Evolutionary conservation across 441 rosid species (phyloP).

Genomic region (Adansonia gregorii): DNA sequence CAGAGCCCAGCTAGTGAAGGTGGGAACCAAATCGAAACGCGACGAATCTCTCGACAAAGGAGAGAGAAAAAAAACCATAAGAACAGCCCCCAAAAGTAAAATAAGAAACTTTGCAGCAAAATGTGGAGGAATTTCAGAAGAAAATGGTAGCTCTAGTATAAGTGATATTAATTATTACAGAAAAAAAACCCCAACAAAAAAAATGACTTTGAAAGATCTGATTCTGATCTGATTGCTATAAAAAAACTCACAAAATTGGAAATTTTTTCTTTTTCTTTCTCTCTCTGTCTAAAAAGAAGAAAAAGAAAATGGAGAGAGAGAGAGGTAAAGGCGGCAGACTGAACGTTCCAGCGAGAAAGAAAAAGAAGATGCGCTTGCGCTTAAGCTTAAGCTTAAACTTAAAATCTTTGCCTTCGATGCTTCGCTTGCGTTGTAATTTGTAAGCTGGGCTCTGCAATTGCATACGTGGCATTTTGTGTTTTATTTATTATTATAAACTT

Average conservation of each 20-base stretch:
- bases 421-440: background rate
- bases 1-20: background rate
- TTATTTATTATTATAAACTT: background rate
- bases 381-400: background rate
- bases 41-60: constrained; percentile 5
- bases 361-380: too few relatives aligned
- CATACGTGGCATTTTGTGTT: background rate
- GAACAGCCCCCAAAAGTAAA: background rate
- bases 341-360: constrained; percentile 31
- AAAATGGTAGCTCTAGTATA: background rate
- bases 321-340: background rate
- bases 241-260: background rate
- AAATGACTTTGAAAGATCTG: constrained; percentile 28
- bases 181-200: background rate
- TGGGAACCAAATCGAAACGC: constrained; percentile 19
- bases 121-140: constrained; percentile 29
- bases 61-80: background rate
- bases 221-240: background rate
- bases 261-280: background rate
- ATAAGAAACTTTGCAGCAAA: constrained; percentile 26
- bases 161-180: background rate
- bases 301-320: background rate
- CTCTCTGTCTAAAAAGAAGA: background rate
- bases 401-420: background rate
- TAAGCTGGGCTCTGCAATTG: background rate